A percentile compares a stretch with the other conserved stretches of the same genome.
Evolutionary conservation across 2,329 filamentous ascomycete genomes (phyloP).

Genomic region (Alternaria ventricosa): DNA sequence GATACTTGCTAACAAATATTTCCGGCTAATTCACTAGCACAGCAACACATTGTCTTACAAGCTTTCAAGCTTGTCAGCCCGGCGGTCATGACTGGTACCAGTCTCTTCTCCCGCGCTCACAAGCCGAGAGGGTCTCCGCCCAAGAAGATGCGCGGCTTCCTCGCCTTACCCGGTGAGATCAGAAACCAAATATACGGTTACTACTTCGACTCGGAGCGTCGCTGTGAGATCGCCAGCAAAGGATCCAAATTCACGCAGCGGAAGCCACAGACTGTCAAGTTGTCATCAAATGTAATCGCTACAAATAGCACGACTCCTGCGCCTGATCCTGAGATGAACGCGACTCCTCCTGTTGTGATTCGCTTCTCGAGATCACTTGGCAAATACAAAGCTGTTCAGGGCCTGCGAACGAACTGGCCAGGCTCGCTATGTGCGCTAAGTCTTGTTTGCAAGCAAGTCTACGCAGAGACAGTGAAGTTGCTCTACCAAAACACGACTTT

Average conservation of each 20-base stretch:
- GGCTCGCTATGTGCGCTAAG: conserved; percentile 35
- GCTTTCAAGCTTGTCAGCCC: neutral
- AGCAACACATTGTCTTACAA: neutral
- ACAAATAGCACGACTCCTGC: neutral
- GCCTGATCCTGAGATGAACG: neutral
- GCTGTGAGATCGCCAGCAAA: conserved; percentile 34
- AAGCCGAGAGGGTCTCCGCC: conserved; percentile 2
- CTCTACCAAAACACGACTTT: conserved; percentile 41
- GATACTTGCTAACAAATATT: neutral
- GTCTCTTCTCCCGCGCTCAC: conserved; percentile 20
- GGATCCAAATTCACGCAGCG: conserved; percentile 12
- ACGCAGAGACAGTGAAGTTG: conserved; percentile 33
- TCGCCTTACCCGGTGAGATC: conserved; percentile 57
- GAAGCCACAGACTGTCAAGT: conserved; percentile 18
- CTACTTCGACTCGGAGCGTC: conserved; percentile 38
- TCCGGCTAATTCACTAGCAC: neutral
- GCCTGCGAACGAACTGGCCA: conserved; percentile 36
- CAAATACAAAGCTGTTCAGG: conserved; percentile 24
- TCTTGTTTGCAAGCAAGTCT: conserved; percentile 38
- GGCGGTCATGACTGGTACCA: conserved; percentile 1
- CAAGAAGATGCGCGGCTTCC: conserved; percentile 36
- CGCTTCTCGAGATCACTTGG: conserved; percentile 27
- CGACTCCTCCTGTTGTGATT: conserved; percentile 4
- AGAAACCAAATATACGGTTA: conserved; percentile 56
- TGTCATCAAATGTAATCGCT: conserved; percentile 8